Evolutionary conservation across 768 basidiomycete genomes (phyloP), one percentile per base, ranked within the genome.

Genomic region (Sporobolomyces pararoseus): DNA sequence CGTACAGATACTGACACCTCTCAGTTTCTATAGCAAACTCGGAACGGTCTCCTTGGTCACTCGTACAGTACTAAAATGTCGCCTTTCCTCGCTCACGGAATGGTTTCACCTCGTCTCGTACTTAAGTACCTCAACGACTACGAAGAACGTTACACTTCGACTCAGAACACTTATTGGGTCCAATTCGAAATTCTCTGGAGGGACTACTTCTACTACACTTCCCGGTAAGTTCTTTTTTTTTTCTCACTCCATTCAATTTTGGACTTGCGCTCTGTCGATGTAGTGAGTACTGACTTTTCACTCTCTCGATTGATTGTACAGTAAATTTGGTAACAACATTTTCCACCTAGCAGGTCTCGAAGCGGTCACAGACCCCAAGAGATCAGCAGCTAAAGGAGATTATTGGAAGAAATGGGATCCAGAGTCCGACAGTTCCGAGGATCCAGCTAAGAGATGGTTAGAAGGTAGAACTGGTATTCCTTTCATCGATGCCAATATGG

Each of bases 21-120:
- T 55, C 10, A 10, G 51, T 53, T 12, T 25, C 51, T 23, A 29
- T 14, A 71, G 70, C 74, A 77, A 64, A 81, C 81, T 19, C 61
- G 81, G 42, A 82, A 82, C 66, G 77, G 81, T 0, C 62, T 83
- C 31, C 63, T 81, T 13, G 82, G 82, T 0, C 77, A 79, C 61
- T 80, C 78, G 17, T 82, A 80, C 75, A 80, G 79, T 53, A 82
- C 82, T 46, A 82, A 83, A 72, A 77, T 82, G 37, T 80, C 80
- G 0, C 76, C 77, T 0, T 82, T 79, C 76, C 75, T 83, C n/a
- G 76, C 76, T 10, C 66, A 81, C n/a, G 82, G 78, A 13, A 70
- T 70, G 52, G 47, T 79, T 46, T 74, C 75, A 44, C 76, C 78
- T 4, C 63, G 75, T 1, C 42, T 65, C 58, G 61, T 79, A 42